Evolutionary conservation across 805 yeast genomes (phyloP).

Genomic region (Cyberlindnera amylophila): DNA sequence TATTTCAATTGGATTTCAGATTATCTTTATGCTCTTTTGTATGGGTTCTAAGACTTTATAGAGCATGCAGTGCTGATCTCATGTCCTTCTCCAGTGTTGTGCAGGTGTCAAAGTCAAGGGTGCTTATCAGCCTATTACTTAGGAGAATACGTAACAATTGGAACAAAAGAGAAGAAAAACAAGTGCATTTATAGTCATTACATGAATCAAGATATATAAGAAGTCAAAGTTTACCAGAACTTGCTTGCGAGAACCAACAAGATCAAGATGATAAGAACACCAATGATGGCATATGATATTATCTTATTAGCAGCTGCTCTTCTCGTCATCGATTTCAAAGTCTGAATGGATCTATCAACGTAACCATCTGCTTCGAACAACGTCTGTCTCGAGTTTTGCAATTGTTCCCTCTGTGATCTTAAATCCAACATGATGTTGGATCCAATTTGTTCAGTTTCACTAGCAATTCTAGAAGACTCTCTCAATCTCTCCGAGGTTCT

Average conservation of each 20-base stretch:
- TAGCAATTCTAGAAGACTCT: constrained; percentile 85
- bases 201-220: background rate
- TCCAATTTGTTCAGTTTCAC: constrained; percentile 90
- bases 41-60: too few relatives aligned
- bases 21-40: too few relatives aligned
- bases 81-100: too few relatives aligned
- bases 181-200: background rate
- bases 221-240: constrained; percentile 23
- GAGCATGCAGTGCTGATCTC: too few relatives aligned
- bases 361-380: constrained; percentile 87
- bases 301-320: constrained; percentile 87
- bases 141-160: too few relatives aligned
- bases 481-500: constrained; percentile 77
- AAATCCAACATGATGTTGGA: constrained; percentile 85
- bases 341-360: constrained; percentile 84
- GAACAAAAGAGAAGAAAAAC: too few relatives aligned
- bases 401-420: constrained; percentile 90
- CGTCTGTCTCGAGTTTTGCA: constrained; percentile 79
- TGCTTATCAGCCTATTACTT: too few relatives aligned
- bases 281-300: constrained; percentile 88
- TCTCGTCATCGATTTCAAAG: constrained; percentile 88
- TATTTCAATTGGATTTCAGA: too few relatives aligned
- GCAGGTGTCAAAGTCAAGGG: too few relatives aligned
- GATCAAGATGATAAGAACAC: constrained; percentile 76
- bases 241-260: constrained; percentile 81